A percentile compares a stretch with the other conserved stretches of the same genome.
These are phyloP conservation scores for Abortiporus biennis DNA, from an alignment of 1,284 basidiomycete genomes.

Conservation along the genomic window DNA sequence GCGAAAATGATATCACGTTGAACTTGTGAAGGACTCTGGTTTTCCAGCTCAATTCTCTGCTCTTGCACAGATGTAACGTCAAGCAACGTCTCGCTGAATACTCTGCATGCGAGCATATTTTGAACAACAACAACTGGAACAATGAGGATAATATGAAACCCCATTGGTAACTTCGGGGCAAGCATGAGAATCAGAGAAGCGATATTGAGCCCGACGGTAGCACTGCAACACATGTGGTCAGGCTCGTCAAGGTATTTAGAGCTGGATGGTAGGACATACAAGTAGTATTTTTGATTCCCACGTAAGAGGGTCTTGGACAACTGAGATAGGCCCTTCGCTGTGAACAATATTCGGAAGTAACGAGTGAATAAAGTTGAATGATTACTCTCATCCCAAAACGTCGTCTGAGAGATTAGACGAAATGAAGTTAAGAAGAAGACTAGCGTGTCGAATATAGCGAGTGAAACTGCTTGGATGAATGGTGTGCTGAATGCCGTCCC, in stretches of 20 bases:
- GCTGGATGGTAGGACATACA: background rate
- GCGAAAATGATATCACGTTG: background rate
- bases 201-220: background rate
- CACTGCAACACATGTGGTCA: no score
- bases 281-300: slow-evolving; percentile 1
- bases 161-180: background rate
- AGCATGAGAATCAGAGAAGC: background rate
- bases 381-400: background rate
- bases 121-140: background rate
- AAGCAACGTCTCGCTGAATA: slow-evolving; percentile 1
- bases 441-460: background rate
- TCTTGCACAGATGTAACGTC: background rate
- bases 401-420: background rate
- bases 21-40: background rate
- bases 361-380: background rate
- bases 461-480: background rate
- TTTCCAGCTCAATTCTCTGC: background rate
- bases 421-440: background rate
- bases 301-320: background rate
- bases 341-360: background rate
- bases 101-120: slow-evolving; percentile 1
- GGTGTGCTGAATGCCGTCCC: background rate
- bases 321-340: background rate
- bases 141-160: no score
- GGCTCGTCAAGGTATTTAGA: no score